phyloP scores from a whole-genome alignment of 441 rosid species.

The Melastoma candidum region DNA sequence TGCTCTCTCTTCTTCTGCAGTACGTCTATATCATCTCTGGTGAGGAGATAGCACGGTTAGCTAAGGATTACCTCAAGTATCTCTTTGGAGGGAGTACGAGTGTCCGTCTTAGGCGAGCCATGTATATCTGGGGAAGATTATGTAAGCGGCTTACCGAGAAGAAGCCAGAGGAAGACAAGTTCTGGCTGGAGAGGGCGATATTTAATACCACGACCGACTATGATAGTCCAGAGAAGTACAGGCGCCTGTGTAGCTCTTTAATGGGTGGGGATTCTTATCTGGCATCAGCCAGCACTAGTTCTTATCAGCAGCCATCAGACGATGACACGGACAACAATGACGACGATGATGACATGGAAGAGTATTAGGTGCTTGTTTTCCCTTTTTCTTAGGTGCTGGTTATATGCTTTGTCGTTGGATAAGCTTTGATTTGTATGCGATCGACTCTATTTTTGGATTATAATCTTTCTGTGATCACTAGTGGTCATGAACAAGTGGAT shows the following conservation, averaged over 20 bases:
- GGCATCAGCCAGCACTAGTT: conserved; percentile 2
- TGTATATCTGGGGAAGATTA: conserved; percentile 36
- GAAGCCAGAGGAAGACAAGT: conserved; percentile 23
- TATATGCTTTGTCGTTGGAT: too few species aligned
- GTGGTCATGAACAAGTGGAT: too few species aligned
- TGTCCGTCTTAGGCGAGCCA: conserved; percentile 40
- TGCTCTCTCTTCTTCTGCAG: conserved; percentile 24
- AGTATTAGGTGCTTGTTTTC: too few species aligned
- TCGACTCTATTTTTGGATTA: too few species aligned
- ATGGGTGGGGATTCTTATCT: neutral
- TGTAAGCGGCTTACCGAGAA: conserved; percentile 20
- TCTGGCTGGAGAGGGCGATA: conserved; percentile 54
- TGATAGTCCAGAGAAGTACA: conserved; percentile 53
- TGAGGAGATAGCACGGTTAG: conserved; percentile 50
- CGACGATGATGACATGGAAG: too few species aligned
- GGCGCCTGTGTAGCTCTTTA: conserved; percentile 16
- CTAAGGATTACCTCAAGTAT: conserved; percentile 54
- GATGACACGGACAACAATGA: too few species aligned
- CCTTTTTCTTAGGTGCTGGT: too few species aligned
- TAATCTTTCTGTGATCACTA: too few species aligned
- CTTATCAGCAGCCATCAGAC: too few species aligned
- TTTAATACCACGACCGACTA: conserved; percentile 48
- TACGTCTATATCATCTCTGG: conserved; percentile 55
- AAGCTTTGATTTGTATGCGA: too few species aligned
- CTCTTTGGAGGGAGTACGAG: conserved; percentile 40